These are phyloP conservation scores for Lophiotrema nucula DNA, from an alignment of 495 filamentous ascomycete genomes.

Conservation along the genomic window DNA sequence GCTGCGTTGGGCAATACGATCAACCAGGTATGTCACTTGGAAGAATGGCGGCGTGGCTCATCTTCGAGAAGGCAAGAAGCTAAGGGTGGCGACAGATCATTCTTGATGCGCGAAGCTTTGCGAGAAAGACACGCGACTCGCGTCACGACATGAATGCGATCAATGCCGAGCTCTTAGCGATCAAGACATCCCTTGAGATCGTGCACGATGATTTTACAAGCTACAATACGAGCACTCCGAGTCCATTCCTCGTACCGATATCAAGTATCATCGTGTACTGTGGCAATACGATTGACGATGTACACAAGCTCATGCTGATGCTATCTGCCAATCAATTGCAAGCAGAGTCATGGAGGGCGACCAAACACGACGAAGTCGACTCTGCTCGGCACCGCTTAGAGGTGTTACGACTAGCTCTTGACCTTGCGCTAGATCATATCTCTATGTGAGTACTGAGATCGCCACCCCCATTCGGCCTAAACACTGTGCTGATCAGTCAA, in stretches of 20 bases:
- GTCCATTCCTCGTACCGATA: not conserved
- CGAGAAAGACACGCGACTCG: slow-evolving; percentile 12
- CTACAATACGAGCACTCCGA: not conserved
- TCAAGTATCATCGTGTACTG: slow-evolving; percentile 13
- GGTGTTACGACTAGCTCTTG: not conserved
- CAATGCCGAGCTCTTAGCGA: slow-evolving; percentile 16
- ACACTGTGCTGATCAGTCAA: no score
- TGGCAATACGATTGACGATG: not conserved
- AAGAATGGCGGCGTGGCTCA: no score
- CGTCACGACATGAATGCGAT: slow-evolving; percentile 17
- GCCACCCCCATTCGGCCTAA: no score
- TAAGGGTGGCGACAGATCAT: slow-evolving; percentile 16
- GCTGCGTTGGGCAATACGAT: slow-evolving; percentile 5
- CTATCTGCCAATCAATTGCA: not conserved
- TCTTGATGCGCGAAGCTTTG: slow-evolving; percentile 7
- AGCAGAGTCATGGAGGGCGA: not conserved
- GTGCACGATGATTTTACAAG: slow-evolving; percentile 16
- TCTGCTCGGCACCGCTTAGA: not conserved
- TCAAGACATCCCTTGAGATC: slow-evolving; percentile 21
- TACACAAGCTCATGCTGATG: slow-evolving; percentile 8
- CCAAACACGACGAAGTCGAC: not conserved
- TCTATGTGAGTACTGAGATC: not conserved
- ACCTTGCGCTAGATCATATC: slow-evolving; percentile 1
- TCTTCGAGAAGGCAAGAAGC: not conserved
- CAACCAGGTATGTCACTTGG: slow-evolving; percentile 9